Evolutionary conservation across 2,329 filamentous ascomycete species (phyloP), one percentile per base, ranked within the genome.

Genomic region (Emergomyces pasteurianus): DNA sequence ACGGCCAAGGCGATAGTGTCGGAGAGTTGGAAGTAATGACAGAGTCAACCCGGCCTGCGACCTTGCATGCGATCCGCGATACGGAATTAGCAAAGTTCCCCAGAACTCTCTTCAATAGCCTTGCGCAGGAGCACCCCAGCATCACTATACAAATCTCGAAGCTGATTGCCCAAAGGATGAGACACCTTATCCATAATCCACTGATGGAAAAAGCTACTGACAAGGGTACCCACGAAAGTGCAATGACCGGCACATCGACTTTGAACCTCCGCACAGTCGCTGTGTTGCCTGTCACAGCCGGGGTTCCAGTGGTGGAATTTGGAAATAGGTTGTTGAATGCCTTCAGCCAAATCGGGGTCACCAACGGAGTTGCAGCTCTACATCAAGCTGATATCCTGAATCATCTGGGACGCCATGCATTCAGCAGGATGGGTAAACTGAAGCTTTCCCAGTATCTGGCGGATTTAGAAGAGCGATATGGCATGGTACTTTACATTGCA

Each of bases 61-160:
- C 92, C 1, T 77, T 99, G 16, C 92, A 97, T 70, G 94, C 94
- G 5, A 99, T 99, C 67, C 88, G 94, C 61, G 94, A 97, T 65
- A 97, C 94, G 0, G 94, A 99, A 71, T 78, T 99, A 34, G 92
- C 95, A 62, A 97, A 96, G 68, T 96, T 99, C 63, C 94, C 94
- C 0, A 89, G 92, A 62, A 96, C 90, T 0, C 78, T 99, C 0
- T 99, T 99, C 80, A 99, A 99, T 78, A 99, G 94, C 70, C 83
- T 99, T 59, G 94, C 94, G 0, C 88, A 96, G 70, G 94, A 99
- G 70, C 94, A 99, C 70, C 94, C 94, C 5, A 95, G 91, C 50
- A 99, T 99, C 69, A 97, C 94, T 0, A 97, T 99, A 73, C 96
- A 97, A 74, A 95, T 99, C 34, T 97, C 94, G 1, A 99, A 97